These are phyloP conservation scores for Grammothele lineata DNA, from an alignment of 768 basidiomycete species.

Conservation along the genomic window DNA sequence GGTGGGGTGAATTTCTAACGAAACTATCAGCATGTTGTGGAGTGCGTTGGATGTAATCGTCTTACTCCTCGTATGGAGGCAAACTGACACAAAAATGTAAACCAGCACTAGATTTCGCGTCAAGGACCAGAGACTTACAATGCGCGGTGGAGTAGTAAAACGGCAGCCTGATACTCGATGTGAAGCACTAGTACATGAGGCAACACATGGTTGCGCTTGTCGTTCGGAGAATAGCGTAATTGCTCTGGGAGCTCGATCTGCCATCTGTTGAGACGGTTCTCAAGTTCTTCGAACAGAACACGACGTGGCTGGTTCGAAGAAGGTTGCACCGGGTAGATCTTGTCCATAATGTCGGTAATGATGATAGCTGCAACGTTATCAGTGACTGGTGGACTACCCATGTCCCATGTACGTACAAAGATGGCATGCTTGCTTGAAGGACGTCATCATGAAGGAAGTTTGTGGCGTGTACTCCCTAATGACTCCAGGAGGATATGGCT, in stretches of 20 bases:
- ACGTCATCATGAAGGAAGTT: slow-evolving; percentile 46
- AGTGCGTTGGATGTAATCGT: too few relatives aligned
- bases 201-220: slow-evolving; percentile 48
- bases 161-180: slow-evolving; percentile 71
- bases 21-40: too few relatives aligned
- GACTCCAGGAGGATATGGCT: slow-evolving; percentile 38
- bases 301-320: slow-evolving; percentile 44
- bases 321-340: slow-evolving; percentile 65
- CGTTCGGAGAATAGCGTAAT: slow-evolving; percentile 55
- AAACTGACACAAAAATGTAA: slow-evolving; percentile 42
- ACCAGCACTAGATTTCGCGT: too few relatives aligned
- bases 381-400: too few relatives aligned
- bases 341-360: slow-evolving; percentile 59
- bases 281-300: slow-evolving; percentile 48
- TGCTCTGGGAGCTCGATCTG: slow-evolving; percentile 61
- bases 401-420: slow-evolving; percentile 62
- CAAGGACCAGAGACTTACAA: slow-evolving; percentile 74
- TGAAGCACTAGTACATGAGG: slow-evolving; percentile 68
- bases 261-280: slow-evolving; percentile 70
- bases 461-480: slow-evolving; percentile 35
- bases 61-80: slow-evolving; percentile 68
- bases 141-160: slow-evolving; percentile 70
- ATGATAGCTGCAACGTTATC: slow-evolving; percentile 68
- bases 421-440: slow-evolving; percentile 51
- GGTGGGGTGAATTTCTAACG: neutral